Evolutionary conservation across 805 yeast species (phyloP).

Genomic region (Babjeviella inositovora): DNA sequence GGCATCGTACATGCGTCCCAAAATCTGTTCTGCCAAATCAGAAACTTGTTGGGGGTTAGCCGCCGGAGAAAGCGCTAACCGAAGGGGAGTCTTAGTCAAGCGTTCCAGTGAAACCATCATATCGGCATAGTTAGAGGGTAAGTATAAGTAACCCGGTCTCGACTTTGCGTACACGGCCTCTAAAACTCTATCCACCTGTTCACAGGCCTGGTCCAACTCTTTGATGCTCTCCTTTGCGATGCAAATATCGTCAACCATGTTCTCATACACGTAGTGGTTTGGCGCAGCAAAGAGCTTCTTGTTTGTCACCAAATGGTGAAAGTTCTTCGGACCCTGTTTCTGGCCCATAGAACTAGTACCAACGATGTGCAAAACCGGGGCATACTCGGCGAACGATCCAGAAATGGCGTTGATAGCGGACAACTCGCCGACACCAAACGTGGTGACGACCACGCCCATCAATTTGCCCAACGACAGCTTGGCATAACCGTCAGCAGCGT

Average conservation of each 20-base stretch:
- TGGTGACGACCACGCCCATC: constrained; percentile 24
- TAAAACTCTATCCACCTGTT: constrained; percentile 57
- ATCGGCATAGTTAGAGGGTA: constrained; percentile 60
- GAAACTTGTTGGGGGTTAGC: too few species aligned
- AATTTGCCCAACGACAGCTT: constrained; percentile 12
- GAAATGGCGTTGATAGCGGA: constrained; percentile 32
- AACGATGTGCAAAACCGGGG: constrained; percentile 31
- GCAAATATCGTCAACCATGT: constrained; percentile 39
- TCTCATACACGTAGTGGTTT: constrained; percentile 51
- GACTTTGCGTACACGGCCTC: constrained; percentile 32
- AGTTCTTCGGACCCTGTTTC: too few species aligned
- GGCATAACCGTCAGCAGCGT: constrained; percentile 33
- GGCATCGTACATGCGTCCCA: constrained; percentile 17
- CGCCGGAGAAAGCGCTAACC: too few species aligned
- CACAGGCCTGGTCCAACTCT: constrained; percentile 29
- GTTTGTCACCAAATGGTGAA: constrained; percentile 49
- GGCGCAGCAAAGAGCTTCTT: constrained; percentile 34
- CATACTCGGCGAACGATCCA: constrained; percentile 28
- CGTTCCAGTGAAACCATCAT: too few species aligned
- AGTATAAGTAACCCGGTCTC: constrained; percentile 70
- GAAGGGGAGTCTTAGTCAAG: too few species aligned
- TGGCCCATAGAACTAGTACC: too few species aligned
- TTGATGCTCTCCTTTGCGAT: constrained; percentile 39
- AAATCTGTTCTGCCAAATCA: constrained; percentile 12
- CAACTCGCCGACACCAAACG: constrained; percentile 35